These are phyloP conservation scores for Nakazawaea peltata DNA, from an alignment of 805 yeast species.

Conservation along the genomic window DNA sequence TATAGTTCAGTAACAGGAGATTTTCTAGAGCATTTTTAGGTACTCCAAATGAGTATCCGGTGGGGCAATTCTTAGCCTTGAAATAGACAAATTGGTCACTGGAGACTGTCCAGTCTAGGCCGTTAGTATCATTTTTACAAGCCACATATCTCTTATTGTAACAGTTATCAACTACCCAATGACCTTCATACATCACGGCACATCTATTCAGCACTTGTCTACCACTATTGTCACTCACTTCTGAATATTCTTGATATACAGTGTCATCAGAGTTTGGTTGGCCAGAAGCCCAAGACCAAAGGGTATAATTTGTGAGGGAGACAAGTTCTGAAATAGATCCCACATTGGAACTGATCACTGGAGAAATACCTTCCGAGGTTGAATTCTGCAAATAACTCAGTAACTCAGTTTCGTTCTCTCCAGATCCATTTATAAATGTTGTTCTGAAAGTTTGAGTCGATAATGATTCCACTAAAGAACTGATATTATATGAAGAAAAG, in stretches of 20 bases:
- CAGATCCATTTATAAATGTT: too few relatives aligned
- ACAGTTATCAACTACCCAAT: constrained; percentile 69
- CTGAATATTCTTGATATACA: constrained; percentile 3
- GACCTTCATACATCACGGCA: constrained; percentile 28
- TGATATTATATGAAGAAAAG: too few relatives aligned
- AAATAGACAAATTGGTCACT: neutral
- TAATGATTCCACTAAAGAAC: neutral
- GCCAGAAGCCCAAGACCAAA: constrained; percentile 72
- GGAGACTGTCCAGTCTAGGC: constrained; percentile 37
- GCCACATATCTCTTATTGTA: constrained; percentile 41
- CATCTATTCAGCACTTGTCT: constrained; percentile 30
- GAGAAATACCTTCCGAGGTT: constrained; percentile 73
- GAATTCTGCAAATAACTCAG: constrained; percentile 31
- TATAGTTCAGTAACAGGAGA: constrained; percentile 13
- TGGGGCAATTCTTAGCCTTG: constrained; percentile 21
- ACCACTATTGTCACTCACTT: neutral
- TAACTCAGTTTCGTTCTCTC: constrained; percentile 31
- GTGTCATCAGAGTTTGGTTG: constrained; percentile 35
- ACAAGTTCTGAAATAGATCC: neutral
- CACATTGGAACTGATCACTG: constrained; percentile 35
- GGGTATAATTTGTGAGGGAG: constrained; percentile 23
- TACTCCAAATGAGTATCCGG: constrained; percentile 27
- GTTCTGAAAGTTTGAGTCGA: constrained; percentile 1
- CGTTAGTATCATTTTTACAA: constrained; percentile 38
- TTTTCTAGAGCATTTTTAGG: constrained; percentile 48